phyloP scores from a whole-genome alignment of 768 basidiomycete genomes.

The Podaxis rugospora region DNA sequence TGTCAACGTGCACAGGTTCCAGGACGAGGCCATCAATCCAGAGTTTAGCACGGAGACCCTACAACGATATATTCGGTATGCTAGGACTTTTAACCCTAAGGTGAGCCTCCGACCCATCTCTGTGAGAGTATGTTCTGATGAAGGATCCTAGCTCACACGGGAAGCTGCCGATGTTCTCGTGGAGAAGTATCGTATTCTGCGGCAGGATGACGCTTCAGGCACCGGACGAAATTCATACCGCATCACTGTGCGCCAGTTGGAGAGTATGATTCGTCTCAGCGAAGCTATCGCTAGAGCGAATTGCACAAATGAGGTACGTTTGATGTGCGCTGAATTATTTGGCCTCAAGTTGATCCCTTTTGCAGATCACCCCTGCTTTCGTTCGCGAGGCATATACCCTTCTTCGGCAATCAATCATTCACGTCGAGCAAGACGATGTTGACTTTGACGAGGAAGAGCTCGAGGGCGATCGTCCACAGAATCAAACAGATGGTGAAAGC shows the following conservation, averaged over 20 bases:
- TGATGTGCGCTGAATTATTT: neutral
- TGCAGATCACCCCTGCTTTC: slow-evolving; percentile 86
- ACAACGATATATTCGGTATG: slow-evolving; percentile 96
- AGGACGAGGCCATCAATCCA: slow-evolving; percentile 90
- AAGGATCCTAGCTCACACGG: slow-evolving; percentile 66
- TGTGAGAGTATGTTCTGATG: slow-evolving; percentile 7
- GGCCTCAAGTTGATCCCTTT: neutral
- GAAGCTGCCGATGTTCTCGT: slow-evolving; percentile 92
- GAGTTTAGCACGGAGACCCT: slow-evolving; percentile 97
- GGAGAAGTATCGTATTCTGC: slow-evolving; percentile 87
- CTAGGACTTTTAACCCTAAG: slow-evolving; percentile 96
- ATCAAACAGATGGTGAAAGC: slow-evolving; percentile 28
- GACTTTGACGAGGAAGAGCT: slow-evolving; percentile 93
- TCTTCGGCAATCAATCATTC: slow-evolving; percentile 95
- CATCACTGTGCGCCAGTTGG: slow-evolving; percentile 96
- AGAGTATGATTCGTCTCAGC: slow-evolving; percentile 96
- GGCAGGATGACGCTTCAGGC: slow-evolving; percentile 91
- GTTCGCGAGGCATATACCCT: slow-evolving; percentile 95
- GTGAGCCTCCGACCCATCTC: slow-evolving; percentile 32
- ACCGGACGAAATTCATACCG: slow-evolving; percentile 89
- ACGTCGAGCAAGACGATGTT: slow-evolving; percentile 98
- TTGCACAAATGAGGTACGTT: slow-evolving; percentile 81
- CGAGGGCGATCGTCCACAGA: slow-evolving; percentile 46
- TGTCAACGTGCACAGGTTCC: slow-evolving; percentile 94
- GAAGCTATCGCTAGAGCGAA: slow-evolving; percentile 98